phyloP scores from a whole-genome alignment of 768 basidiomycete genomes.

The Mycena leptocephala region DNA sequence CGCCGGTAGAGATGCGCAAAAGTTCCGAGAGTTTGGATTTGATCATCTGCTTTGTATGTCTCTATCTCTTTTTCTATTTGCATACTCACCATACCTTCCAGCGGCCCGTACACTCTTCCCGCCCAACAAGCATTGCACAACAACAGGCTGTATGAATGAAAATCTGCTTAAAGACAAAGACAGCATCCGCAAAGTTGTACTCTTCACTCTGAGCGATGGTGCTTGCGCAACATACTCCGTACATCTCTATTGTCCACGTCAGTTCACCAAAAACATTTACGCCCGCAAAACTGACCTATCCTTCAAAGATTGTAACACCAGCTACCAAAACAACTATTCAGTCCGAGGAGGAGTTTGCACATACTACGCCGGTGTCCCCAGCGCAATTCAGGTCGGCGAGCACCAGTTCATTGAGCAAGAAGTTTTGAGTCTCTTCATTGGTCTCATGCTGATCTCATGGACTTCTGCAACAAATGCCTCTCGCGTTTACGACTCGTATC shows the following conservation, averaged over 20 bases:
- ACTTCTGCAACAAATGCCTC: conserved; percentile 41
- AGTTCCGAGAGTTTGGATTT: neutral
- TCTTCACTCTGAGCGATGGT: no score
- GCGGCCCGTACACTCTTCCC: neutral
- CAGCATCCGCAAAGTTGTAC: neutral
- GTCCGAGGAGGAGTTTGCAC: conserved; percentile 34
- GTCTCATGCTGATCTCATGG: conserved; percentile 44
- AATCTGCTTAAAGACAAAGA: neutral
- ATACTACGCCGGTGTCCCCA: conserved; percentile 45
- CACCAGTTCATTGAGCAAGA: conserved; percentile 43
- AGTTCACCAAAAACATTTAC: no score
- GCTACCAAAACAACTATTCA: conserved; percentile 45
- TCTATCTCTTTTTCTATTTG: neutral
- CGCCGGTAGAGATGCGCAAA: neutral
- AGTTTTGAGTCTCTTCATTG: conserved; percentile 28
- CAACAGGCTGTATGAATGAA: neutral
- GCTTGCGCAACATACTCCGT: no score
- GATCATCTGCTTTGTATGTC: neutral
- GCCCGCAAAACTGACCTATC: no score
- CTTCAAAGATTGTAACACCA: conserved; percentile 41
- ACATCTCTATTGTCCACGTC: no score
- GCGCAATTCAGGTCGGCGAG: conserved; percentile 44
- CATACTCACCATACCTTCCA: neutral
- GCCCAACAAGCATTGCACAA: neutral
- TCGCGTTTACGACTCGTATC: conserved; percentile 36